Base-by-base conservation (phyloP, 2,329 filamentous ascomycete genomes). In the Penicillium expansum region DNA sequence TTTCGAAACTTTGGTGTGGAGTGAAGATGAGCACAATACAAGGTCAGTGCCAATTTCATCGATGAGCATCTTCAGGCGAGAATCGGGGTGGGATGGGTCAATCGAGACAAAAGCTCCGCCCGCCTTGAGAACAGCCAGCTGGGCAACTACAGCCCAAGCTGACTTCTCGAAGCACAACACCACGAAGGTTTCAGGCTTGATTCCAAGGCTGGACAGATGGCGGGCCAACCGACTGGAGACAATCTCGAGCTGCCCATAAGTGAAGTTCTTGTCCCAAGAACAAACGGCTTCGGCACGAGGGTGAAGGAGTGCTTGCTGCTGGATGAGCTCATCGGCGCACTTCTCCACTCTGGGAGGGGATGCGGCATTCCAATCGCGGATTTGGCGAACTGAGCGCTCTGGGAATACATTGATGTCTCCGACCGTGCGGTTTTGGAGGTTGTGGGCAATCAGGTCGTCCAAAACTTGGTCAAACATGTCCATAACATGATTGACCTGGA, bases 91-190 rank as follows among this genome's bases (percentile, higher is more conserved):
- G 3, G 69, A 64, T 27, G 76, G 75, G 55, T 78, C 76, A 13
- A 76, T 65, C 1, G 74, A 73, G 5, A 74, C 74, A 52, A 78
- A 78, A 5, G 74, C 74, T 13, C 74, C 75, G 10, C 76, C 76
- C 2, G 75, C 72, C 57, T 76, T 77, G 24, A 77, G 66, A 30
- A 77, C 70, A 9, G 73, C 76, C 10, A 78, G 59, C 50, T 77
- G 70, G 4, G 74, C 70, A 33, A 78, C 70, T 14, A 77, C 66
- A 11, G 75, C 69, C 76, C 76, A 78, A 13, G 70, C 70, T 0
- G 76, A 78, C 55, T 78, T 78, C 43, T 78, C 75, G 41, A 78
- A 77, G 47, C 70, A 76, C 5, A 77, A 42, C 2, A 73, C 73
- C 29, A 78, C 71, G 49, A 75, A 72, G 4, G 67, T 66, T 30